These are phyloP conservation scores for Coemansia sp. DNA, from an alignment of 192 early-diverging fungal species.

Conservation along the genomic window DNA sequence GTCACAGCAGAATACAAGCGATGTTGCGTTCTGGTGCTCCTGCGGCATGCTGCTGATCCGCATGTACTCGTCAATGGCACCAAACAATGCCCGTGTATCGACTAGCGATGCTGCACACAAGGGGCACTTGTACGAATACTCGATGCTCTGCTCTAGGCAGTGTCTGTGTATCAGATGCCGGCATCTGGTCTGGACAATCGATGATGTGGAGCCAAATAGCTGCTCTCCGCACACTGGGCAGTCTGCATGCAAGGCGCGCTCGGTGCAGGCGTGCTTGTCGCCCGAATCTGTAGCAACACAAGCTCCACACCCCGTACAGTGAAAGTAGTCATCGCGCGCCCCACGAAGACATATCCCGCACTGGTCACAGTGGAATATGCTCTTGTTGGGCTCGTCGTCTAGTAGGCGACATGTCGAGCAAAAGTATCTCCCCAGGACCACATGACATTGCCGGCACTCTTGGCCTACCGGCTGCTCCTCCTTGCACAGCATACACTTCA, in stretches of 20 bases:
- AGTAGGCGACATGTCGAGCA: slow-evolving; percentile 87
- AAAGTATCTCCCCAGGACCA: slow-evolving; percentile 69
- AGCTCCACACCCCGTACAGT: slow-evolving; percentile 86
- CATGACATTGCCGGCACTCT: slow-evolving; percentile 60
- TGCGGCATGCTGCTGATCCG: slow-evolving; percentile 80
- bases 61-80: slow-evolving; percentile 75
- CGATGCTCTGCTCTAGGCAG: slow-evolving; percentile 77
- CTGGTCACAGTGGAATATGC: slow-evolving; percentile 88
- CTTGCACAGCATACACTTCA: slow-evolving; percentile 92
- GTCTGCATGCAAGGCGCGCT: slow-evolving; percentile 82
- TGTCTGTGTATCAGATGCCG: slow-evolving; percentile 87
- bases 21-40: slow-evolving; percentile 71
- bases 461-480: slow-evolving; percentile 74
- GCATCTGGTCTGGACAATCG: slow-evolving; percentile 61
- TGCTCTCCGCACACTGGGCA: slow-evolving; percentile 97
- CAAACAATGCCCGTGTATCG: slow-evolving; percentile 76
- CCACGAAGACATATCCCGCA: slow-evolving; percentile 93
- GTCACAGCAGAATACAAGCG: slow-evolving; percentile 89
- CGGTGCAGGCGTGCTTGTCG: slow-evolving; percentile 82
- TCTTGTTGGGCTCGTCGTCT: slow-evolving; percentile 76
- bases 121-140: slow-evolving; percentile 92
- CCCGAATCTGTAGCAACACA: slow-evolving; percentile 76
- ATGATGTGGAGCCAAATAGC: slow-evolving; percentile 81
- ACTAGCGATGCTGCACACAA: slow-evolving; percentile 88
- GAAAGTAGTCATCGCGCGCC: slow-evolving; percentile 75